Conservation (phyloP, 208 protist species). For the Tritrichomonas foetus region DNA sequence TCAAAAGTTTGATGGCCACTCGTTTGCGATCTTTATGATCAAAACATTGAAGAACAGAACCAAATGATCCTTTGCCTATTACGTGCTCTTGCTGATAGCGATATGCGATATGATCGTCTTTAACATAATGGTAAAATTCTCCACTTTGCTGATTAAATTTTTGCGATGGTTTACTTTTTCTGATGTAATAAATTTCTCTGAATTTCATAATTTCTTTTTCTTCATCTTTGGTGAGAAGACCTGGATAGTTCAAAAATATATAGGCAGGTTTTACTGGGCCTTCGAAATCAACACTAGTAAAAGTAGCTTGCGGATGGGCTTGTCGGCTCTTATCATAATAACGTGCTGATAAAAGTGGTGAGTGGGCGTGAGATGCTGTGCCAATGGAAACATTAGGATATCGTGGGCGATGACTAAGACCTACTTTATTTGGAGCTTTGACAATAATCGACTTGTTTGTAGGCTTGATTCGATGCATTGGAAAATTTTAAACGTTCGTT, state of each 20-base stretch:
- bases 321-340: too few species aligned
- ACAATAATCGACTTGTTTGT: too few species aligned
- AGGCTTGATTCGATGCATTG: too few species aligned
- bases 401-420: too few species aligned
- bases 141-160: neutral
- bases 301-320: too few species aligned
- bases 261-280: neutral
- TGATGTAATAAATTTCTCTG: neutral
- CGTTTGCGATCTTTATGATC: constrained; percentile 67
- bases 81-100: constrained; percentile 70
- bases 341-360: too few species aligned
- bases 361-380: too few species aligned
- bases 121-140: neutral
- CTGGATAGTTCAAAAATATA: neutral
- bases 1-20: constrained; percentile 66
- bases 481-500: too few species aligned
- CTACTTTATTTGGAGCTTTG: too few species aligned
- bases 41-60: constrained; percentile 70
- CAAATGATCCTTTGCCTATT: constrained; percentile 77
- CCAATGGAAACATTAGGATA: too few species aligned
- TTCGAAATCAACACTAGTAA: neutral
- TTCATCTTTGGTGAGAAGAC: neutral
- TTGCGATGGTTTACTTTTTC: neutral
- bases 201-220: neutral
- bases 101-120: constrained; percentile 55